phyloP scores from a whole-genome alignment of 176 grass and related monocot genomes.

The Paspalum vaginatum region DNA sequence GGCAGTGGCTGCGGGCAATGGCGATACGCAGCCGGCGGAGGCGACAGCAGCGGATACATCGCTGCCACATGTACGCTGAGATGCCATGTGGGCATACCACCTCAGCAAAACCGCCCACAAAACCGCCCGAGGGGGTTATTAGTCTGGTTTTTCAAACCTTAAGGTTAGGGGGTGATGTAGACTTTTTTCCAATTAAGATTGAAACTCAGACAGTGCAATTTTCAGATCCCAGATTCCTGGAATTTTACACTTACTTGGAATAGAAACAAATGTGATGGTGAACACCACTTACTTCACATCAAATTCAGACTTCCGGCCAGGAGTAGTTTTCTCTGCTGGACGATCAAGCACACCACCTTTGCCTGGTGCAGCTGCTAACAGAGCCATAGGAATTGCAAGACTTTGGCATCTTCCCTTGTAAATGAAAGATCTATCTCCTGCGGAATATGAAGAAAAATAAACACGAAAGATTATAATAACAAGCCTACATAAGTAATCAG shows the following conservation, averaged over 20 bases:
- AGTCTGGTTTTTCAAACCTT: too few relatives aligned
- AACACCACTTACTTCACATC: slow-evolving; percentile 68
- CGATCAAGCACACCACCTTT: slow-evolving; percentile 94
- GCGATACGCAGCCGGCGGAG: too few relatives aligned
- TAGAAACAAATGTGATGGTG: neutral
- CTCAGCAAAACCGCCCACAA: too few relatives aligned
- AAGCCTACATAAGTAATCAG: slow-evolving; percentile 2
- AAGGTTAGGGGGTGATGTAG: too few relatives aligned
- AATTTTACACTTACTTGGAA: slow-evolving; percentile 5
- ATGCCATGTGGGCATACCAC: too few relatives aligned
- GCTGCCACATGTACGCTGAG: too few relatives aligned
- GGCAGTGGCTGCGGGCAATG: too few relatives aligned
- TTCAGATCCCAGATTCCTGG: neutral
- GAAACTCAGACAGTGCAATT: slow-evolving; percentile 1
- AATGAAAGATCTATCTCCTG: slow-evolving; percentile 63
- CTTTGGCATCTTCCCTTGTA: slow-evolving; percentile 51
- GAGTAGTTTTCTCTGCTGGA: slow-evolving; percentile 80
- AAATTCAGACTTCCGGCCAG: slow-evolving; percentile 84
- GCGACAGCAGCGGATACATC: too few relatives aligned
- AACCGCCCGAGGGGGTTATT: too few relatives aligned
- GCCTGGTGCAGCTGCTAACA: slow-evolving; percentile 67
- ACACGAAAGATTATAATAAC: neutral
- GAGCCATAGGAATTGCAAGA: slow-evolving; percentile 52
- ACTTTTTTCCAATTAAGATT: neutral
- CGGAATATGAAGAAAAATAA: slow-evolving; percentile 33